These are phyloP conservation scores for Russula dissimulans DNA, from an alignment of 768 basidiomycete species.

Conservation along the genomic window DNA sequence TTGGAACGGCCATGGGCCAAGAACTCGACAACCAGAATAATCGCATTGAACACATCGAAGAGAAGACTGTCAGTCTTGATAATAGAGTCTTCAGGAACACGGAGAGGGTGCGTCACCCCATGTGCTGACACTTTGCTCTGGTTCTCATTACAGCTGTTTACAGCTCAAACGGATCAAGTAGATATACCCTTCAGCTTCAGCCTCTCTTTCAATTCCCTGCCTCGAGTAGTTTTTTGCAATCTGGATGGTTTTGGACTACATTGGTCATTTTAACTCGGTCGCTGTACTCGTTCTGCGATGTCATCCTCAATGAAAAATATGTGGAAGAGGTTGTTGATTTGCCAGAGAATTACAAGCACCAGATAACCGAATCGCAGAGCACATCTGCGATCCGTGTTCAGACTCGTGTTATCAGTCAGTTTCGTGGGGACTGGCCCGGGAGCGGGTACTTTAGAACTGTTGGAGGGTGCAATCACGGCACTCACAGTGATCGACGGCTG, in stretches of 20 bases:
- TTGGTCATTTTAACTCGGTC: background rate
- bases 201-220: background rate
- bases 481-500: too few relatives aligned
- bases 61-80: conserved; percentile 72
- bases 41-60: conserved; percentile 65
- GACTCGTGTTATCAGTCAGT: background rate
- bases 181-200: conserved; percentile 1
- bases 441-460: background rate
- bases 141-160: conserved; percentile 5
- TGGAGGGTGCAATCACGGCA: background rate
- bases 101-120: conserved; percentile 45
- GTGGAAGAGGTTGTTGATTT: background rate
- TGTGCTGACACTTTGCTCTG: background rate
- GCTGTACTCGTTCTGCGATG: background rate
- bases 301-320: background rate
- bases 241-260: background rate
- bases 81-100: conserved; percentile 73
- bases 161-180: conserved; percentile 34
- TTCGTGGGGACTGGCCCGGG: background rate
- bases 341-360: background rate
- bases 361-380: background rate
- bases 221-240: background rate
- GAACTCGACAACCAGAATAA: conserved; percentile 84
- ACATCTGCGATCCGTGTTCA: background rate
- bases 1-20: conserved; percentile 75